Base-by-base conservation (phyloP, 257 asterid species). In the Solanum peruvianum region DNA sequence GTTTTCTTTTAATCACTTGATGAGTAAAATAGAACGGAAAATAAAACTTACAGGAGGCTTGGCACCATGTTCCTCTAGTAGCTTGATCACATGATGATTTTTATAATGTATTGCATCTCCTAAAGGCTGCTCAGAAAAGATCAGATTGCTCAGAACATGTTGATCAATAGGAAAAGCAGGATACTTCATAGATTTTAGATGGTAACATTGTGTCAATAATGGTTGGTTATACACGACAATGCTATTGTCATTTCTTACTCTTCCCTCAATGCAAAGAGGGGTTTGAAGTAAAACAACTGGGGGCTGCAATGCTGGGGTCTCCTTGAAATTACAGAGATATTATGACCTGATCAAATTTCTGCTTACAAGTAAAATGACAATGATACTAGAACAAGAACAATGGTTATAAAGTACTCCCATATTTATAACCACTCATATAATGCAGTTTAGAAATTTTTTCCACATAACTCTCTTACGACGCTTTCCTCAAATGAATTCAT, bases 51-150 rank as follows among this genome's bases (percentile, higher is more conserved):
- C 99, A 85, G 89, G 90, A 56, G 90, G 92, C 87, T 92, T 91
- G 33, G 98, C 98, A 76, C 98, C 98, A 58, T 86, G 90, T 87
- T 93, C 91, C 93, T 97, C 98, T 93, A 97, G 85, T 85, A 95
- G 90, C 86, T 92, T 94, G 93, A 97, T 91, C 86, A 94, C 94
- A 84, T 87, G 93, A 25, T 94, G 96, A 81, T 93, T 95, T 84
- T 95, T 97, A 90, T 97, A 97, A 90, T 97, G 98, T 85, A 91
- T 87, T 71, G 98, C 98, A 89, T 97, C 98, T 82, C 94, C 96
- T 47, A 97, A 95, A 87, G 99, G 99, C 98, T 95, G 94, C 86
- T 83, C 62, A 85, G 44, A 87, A 73, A 87, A 88, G 75, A 89
- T 11, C 84, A 87, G 84, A 84, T 86, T 60, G 69, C 69, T 81